These are phyloP conservation scores for Trametes sp. DNA, from an alignment of 1,284 basidiomycete genomes.

Conservation along the genomic window DNA sequence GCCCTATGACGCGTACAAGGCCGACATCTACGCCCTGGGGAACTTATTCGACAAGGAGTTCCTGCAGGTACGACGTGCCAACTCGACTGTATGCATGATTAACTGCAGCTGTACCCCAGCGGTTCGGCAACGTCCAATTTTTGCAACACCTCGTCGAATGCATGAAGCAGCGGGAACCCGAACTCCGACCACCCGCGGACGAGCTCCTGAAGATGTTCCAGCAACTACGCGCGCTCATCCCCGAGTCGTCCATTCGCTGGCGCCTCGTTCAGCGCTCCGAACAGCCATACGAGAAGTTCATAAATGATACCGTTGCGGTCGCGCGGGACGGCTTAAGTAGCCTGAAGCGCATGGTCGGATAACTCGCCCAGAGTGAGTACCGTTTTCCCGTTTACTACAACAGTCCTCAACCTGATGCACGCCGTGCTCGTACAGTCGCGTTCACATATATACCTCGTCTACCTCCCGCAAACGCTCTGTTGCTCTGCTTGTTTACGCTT, in stretches of 20 bases:
- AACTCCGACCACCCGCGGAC: not conserved
- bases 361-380: not conserved
- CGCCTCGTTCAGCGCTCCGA: constrained; percentile 18
- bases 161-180: constrained; percentile 3
- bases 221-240: not conserved
- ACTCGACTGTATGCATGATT: not conserved
- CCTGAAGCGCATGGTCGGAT: constrained; percentile 17
- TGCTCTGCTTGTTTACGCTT: not conserved
- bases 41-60: constrained; percentile 36
- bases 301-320: constrained; percentile 25
- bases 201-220: not conserved
- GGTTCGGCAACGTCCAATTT: not conserved
- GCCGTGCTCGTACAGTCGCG: not conserved
- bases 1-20: constrained; percentile 42
- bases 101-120: not conserved
- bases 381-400: too few species aligned
- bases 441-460: too few species aligned
- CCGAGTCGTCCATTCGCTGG: constrained; percentile 10
- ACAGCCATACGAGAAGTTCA: constrained; percentile 15
- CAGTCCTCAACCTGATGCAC: too few species aligned
- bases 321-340: constrained; percentile 18
- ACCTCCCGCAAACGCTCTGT: too few species aligned
- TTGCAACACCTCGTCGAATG: constrained; percentile 2
- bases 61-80: constrained; percentile 26
- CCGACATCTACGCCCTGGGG: constrained; percentile 41